A percentile compares a stretch with the other conserved stretches of the same genome.
These are phyloP conservation scores for Phytophthora agathidicida DNA, from an alignment of 352 stramenopile genomes.

Conservation along the genomic window DNA sequence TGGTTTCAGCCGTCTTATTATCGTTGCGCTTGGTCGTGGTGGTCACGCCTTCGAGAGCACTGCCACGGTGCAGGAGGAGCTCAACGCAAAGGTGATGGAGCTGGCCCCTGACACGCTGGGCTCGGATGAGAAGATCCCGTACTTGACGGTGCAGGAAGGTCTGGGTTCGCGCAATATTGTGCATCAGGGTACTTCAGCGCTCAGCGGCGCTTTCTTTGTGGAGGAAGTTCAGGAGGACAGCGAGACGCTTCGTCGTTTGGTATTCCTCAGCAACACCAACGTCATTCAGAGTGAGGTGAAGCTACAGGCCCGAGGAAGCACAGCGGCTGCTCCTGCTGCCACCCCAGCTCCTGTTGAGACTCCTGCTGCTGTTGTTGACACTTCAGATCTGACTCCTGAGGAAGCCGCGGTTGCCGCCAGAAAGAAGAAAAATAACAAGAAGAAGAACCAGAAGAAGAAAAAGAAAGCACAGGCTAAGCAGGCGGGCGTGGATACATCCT, in stretches of 20 bases:
- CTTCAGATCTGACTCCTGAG: slow-evolving; percentile 27
- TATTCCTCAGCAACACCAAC: slow-evolving; percentile 77
- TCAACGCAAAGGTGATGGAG: slow-evolving; percentile 71
- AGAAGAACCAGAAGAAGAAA: slow-evolving; percentile 71
- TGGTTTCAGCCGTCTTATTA: slow-evolving; percentile 76
- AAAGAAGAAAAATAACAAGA: slow-evolving; percentile 67
- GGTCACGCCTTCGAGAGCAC: slow-evolving; percentile 71
- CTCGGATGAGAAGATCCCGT: slow-evolving; percentile 63
- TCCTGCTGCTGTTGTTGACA: slow-evolving; percentile 10
- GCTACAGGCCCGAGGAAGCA: slow-evolving; percentile 27
- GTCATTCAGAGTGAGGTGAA: slow-evolving; percentile 82
- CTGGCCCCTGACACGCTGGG: slow-evolving; percentile 56
- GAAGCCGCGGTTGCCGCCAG: slow-evolving; percentile 26
- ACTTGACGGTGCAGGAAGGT: slow-evolving; percentile 73
- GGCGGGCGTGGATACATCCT: slow-evolving; percentile 54
- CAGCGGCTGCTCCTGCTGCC: slow-evolving; percentile 6
- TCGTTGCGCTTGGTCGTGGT: slow-evolving; percentile 61
- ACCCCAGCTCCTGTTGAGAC: slow-evolving; percentile 3
- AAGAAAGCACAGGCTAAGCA: slow-evolving; percentile 36
- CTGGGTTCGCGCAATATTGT: slow-evolving; percentile 68
- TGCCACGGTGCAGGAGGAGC: slow-evolving; percentile 70
- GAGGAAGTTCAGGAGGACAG: slow-evolving; percentile 66
- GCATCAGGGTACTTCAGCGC: slow-evolving; percentile 46
- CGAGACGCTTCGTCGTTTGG: slow-evolving; percentile 59
- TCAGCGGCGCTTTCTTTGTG: slow-evolving; percentile 74